Base-by-base conservation (phyloP, 2,329 filamentous ascomycete species). In the Amesomyces nigricolor region DNA sequence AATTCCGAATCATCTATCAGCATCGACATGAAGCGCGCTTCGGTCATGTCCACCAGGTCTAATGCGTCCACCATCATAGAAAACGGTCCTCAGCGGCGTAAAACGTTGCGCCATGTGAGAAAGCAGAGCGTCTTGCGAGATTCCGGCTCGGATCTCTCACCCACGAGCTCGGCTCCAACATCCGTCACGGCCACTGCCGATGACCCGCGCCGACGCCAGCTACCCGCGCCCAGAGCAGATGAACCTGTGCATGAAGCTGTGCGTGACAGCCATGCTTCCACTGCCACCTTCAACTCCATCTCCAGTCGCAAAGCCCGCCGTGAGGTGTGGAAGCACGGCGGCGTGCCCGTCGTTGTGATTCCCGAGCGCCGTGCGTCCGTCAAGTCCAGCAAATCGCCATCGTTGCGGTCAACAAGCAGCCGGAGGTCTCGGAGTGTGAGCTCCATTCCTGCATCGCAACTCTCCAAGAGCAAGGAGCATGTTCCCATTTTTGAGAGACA, bases 261-360 rank as follows among this genome's bases (percentile, higher is more conserved):
- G 59, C 43, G 66, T 54, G 75, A 79, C 4, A 83, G 78, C 54
- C 67, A 76, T 51, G 68, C 69, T 29, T 84, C 81, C 1, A 77
- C 68, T 38, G 68, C 69, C 3, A 79, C 79, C 0, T 61, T 67
- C 22, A 79, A 72, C 58, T 81, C 80, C 5, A 70, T 77, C 3
- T 74, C 77, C 0, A 84, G 78, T 60, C 72, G 72, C 7, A 81
- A 74, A 62, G 79, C 80, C 4, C 73, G 83, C n/a, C 76, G 78
- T 14, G 80, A 84, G 32, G 71, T 86, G 2, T 76, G 78, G 72
- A 83, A 78, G 60, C 78, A 69, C 51, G 83, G 82, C 7, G 81
- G 73, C 2, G 82, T 86, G 9, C 83, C 83, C 1, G 82, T 86
- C 7, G 75, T 85, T 6, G 74, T 86, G 17, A 78, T 86, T 49